phyloP scores from a whole-genome alignment of 345 rosid species.

The Citrus reticulata region DNA sequence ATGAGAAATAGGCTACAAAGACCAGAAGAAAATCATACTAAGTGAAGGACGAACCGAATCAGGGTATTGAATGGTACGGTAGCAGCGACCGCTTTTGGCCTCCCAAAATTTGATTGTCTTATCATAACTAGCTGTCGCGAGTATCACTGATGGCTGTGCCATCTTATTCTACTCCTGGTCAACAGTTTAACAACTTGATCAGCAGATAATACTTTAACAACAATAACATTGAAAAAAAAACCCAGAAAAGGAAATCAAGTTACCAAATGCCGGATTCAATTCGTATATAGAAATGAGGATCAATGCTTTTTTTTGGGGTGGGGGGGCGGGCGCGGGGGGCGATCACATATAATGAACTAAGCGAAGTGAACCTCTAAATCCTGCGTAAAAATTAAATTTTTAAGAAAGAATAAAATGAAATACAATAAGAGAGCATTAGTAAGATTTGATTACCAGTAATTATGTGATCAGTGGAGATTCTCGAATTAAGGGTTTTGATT shows the following conservation, averaged over 20 bases:
- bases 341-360: background rate
- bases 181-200: background rate
- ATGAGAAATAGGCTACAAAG: background rate
- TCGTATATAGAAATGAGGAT: background rate
- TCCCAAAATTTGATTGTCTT: conserved; percentile 93
- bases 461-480: background rate
- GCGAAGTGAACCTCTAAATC: background rate
- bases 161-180: conserved; percentile 32
- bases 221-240: background rate
- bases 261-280: background rate
- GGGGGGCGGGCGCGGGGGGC: no score
- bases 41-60: conserved; percentile 51
- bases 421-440: background rate
- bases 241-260: background rate
- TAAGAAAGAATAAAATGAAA: background rate
- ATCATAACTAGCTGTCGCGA: conserved; percentile 95
- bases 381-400: background rate
- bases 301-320: background rate
- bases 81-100: conserved; percentile 92
- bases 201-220: background rate
- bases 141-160: conserved; percentile 85
- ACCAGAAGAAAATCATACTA: background rate
- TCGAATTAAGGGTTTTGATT: conserved; percentile 1
- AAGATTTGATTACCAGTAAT: background rate
- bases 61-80: conserved; percentile 88